Percentiles rank a stretch among this genome's conserved stretches.
These are phyloP conservation scores for Hawksworthiomyces lignivorus DNA, from an alignment of 2,329 filamentous ascomycete species.

Conservation along the genomic window DNA sequence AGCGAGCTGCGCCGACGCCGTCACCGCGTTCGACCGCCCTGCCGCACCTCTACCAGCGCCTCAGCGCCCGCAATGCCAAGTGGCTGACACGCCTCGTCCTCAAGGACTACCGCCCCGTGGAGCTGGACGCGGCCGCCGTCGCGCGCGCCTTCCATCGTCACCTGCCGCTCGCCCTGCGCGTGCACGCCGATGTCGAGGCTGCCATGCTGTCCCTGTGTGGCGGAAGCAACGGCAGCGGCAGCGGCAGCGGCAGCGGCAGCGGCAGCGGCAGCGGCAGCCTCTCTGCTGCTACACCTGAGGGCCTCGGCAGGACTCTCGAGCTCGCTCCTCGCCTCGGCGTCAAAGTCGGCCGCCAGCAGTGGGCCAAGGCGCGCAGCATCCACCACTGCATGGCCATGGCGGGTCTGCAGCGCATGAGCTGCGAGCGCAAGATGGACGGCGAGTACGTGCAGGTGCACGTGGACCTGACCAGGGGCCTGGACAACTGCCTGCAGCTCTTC, in stretches of 20 bases:
- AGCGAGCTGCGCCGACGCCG: neutral
- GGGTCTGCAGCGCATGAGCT: conserved; percentile 50
- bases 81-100: conserved; percentile 79
- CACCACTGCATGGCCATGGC: conserved; percentile 65
- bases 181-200: conserved; percentile 59
- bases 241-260: no score
- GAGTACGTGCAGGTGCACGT: conserved; percentile 89
- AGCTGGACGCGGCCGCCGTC: conserved; percentile 49
- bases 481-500: conserved; percentile 65
- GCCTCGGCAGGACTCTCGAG: conserved; percentile 15
- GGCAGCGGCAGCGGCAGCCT: no score
- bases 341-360: conserved; percentile 58
- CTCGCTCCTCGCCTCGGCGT: conserved; percentile 48
- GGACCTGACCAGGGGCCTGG: conserved; percentile 47
- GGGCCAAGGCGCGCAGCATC: conserved; percentile 61
- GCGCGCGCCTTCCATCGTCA: conserved; percentile 59
- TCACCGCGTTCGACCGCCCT: conserved; percentile 30
- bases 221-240: no score
- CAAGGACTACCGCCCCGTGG: conserved; percentile 64
- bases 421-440: conserved; percentile 78
- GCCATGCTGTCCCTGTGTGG: conserved; percentile 30
- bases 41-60: conserved; percentile 47
- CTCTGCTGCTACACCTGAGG: no score
- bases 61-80: conserved; percentile 66
- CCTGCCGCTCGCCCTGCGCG: conserved; percentile 60